These are phyloP conservation scores for Cyclostephanos invisitatus DNA, from an alignment of 108 stramenopile genomes.

Conservation along the genomic window DNA sequence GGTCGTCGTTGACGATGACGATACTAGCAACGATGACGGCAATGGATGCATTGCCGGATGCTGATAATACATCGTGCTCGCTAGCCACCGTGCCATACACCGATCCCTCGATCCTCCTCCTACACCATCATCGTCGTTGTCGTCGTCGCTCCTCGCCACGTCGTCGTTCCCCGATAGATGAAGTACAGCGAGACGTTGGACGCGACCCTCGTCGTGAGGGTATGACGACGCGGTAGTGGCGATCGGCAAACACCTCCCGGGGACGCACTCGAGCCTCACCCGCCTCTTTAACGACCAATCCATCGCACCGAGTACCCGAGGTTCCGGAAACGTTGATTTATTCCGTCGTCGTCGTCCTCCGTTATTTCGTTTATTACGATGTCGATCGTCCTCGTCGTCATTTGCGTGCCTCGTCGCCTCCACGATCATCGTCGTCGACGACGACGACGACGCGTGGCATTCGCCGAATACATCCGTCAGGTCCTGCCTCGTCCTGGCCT, in stretches of 20 bases:
- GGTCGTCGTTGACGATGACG: not conserved
- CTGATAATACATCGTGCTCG: constrained; percentile 49
- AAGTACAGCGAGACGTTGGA: constrained; percentile 29
- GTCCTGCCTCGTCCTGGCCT: not conserved
- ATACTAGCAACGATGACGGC: constrained; percentile 19
- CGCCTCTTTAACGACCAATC: constrained; percentile 53
- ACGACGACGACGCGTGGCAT: too few relatives aligned
- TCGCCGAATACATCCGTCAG: constrained; percentile 13
- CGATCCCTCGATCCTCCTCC: constrained; percentile 18
- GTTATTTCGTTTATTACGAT: constrained; percentile 5
- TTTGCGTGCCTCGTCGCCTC: not conserved
- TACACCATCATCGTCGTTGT: not conserved
- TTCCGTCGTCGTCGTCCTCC: constrained; percentile 22
- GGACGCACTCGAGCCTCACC: constrained; percentile 28
- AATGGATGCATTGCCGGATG: constrained; percentile 51
- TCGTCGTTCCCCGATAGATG: constrained; percentile 13
- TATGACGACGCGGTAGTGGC: not conserved
- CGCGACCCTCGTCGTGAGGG: constrained; percentile 19
- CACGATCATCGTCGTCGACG: not conserved
- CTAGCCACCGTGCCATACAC: constrained; percentile 36
- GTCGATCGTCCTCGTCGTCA: not conserved
- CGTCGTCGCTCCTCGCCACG: too few relatives aligned
- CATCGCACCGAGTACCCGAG: constrained; percentile 26
- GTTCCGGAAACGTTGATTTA: constrained; percentile 13
- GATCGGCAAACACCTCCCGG: constrained; percentile 33